Evolutionary conservation across 1,284 basidiomycete genomes (phyloP), one percentile per base, ranked within the genome.

Genomic region (Malassezia pachydermatis): DNA sequence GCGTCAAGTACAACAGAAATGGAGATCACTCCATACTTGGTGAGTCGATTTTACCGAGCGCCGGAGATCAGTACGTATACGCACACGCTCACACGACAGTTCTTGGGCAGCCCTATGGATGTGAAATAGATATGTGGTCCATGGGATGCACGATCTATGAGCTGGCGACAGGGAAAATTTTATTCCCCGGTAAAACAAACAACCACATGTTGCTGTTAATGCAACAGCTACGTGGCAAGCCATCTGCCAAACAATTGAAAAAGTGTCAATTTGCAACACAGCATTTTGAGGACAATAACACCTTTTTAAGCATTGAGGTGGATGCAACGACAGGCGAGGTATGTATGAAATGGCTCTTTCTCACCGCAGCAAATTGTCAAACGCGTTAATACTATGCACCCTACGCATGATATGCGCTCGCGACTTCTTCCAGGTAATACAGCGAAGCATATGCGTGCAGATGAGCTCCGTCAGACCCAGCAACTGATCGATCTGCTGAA

Each of bases 121-220:
- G 85, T 10, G 79, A 89, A 0, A 79, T 99, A 30, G 94, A 98
- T 69, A 81, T 94, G 35, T 98, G 94, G 94, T 94, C 90, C 1
- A 82, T 94, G 44, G 94, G 88, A 1, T 99, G 94, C 73, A 98
- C 94, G 4, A 77, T 99, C 6, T 99, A 90, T 74, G 94, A 99
- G 73, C 78, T 98, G 5, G 96, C 89, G 74, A 98, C 92, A 2
- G 94, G 94, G 72, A 95, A 95, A 76, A 98, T 98, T 49, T 80
- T 99, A 24, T 90, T 98, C 70, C 90, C 94, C 0, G 94, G 92
- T 11, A 81, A 88, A 25, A 87, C 84, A 24, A 99, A 98, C 76
- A 96, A 96, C 69, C 89, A 98, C 64, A 96, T 98, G 92, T 77
- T 98, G 11, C 56, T 71, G 17, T 49, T 73, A 43, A 78, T 89